These are phyloP conservation scores for Neofusicoccum ribis DNA, from an alignment of 2,329 filamentous ascomycete species.

Conservation along the genomic window DNA sequence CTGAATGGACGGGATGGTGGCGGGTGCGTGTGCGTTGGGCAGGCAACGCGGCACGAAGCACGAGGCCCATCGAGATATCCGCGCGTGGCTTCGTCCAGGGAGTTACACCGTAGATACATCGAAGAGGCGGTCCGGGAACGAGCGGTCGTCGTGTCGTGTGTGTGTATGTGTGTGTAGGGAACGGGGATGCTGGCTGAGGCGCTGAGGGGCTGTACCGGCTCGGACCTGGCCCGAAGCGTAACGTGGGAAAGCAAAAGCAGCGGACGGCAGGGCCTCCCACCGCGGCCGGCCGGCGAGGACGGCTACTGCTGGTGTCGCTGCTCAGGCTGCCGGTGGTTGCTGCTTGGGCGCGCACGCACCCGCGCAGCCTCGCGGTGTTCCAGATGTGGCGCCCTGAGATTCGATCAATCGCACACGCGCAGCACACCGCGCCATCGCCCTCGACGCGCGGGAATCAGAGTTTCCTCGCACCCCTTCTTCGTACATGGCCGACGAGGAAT, in stretches of 20 bases:
- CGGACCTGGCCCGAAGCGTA: neutral
- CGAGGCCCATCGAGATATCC: slow-evolving; percentile 12
- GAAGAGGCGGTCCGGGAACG: neutral
- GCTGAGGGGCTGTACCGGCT: neutral
- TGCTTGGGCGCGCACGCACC: too few species aligned
- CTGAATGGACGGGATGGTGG: neutral
- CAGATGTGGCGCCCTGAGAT: too few species aligned
- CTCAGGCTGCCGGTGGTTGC: too few species aligned
- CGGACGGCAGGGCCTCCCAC: neutral
- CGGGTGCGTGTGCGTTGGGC: neutral
- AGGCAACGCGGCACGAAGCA: slow-evolving; percentile 6
- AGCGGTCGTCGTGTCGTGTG: neutral
- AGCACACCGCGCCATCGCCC: too few species aligned
- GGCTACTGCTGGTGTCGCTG: too few species aligned
- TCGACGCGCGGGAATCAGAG: too few species aligned
- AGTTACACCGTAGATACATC: slow-evolving; percentile 18
- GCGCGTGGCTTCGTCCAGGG: neutral
- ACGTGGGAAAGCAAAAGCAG: neutral
- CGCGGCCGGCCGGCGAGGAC: too few species aligned
- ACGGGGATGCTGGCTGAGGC: too few species aligned
- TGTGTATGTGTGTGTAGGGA: neutral
- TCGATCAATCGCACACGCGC: too few species aligned
- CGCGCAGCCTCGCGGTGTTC: too few species aligned
- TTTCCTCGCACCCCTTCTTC: too few species aligned
- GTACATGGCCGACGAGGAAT: neutral